Base-by-base conservation (phyloP, 2,329 filamentous ascomycete species). In the Metarhizium album region DNA sequence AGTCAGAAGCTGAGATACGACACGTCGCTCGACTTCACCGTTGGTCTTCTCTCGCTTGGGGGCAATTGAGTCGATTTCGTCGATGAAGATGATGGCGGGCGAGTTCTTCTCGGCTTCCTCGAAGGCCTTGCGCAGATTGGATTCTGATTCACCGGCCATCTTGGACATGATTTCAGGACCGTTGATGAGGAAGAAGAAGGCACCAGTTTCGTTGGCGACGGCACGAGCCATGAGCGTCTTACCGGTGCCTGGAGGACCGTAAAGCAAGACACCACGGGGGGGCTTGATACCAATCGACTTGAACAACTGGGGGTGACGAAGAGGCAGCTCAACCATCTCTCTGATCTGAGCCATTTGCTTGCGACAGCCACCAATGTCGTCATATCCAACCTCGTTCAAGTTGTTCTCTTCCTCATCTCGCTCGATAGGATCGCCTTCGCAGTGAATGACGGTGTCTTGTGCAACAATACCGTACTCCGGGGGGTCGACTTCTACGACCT, bases 241-340 rank as follows among this genome's bases (percentile, higher is more conserved):
- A 85, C 93, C 93, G 57, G 93, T 97, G 87, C 93, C 93, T 11
- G 93, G 93, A 64, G 93, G 93, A 58, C 93, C 93, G 69, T 87
- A 91, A 65, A 98, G 89, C 66, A 98, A 81, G 65, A 97, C 95
- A 83, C 93, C 93, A 65, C 93, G 90, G 45, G 93, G 93, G 51
- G 93, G 93, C 82, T 98, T 98, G 76, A 98, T 96, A 82, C 93
- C 93, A 66, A 98, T 97, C 40, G 91, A 97, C 80, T 97, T 98
- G 86, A 98, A 98, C 47, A 98, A 86, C 71, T 97, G 93, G 54
- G 93, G 93, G 72, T 98, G 93, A 65, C 93, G 85, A 55, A 98
- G 81, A 55, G 93, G 93, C 60, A 98, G 78, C 79, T 98, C 93
- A 58, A 98, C 93, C 79, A 98, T 84, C 71, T 98, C 93, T 68